Evolutionary conservation across 495 filamentous ascomycete species (phyloP).

Genomic region (Penicillium bialowiezense): DNA sequence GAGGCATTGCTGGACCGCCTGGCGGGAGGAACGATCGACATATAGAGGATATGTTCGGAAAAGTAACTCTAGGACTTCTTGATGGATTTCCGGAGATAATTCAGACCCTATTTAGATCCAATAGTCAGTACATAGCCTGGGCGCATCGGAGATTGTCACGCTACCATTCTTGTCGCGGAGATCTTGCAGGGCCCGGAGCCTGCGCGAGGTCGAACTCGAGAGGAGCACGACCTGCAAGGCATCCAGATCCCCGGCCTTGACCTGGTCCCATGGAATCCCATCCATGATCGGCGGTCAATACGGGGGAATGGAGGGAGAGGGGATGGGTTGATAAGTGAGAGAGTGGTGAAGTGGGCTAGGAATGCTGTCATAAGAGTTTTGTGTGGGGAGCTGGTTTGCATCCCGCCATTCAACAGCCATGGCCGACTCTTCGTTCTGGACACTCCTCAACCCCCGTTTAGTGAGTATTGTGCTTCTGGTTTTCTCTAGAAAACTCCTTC

Average conservation of each 20-base stretch:
- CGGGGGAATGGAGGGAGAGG: conserved; percentile 22
- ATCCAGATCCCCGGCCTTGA: conserved; percentile 47
- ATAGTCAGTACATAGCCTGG: too few relatives aligned
- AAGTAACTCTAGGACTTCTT: conserved; percentile 61
- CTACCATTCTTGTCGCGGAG: conserved; percentile 48
- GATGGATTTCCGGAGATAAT: conserved; percentile 31
- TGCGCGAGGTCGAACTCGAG: conserved; percentile 48
- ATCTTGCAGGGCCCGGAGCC: conserved; percentile 47
- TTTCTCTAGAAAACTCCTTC: not conserved
- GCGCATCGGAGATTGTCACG: conserved; percentile 3
- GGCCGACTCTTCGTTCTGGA: conserved; percentile 17
- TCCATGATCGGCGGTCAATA: conserved; percentile 44
- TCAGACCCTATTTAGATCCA: conserved; percentile 30
- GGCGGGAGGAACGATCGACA: conserved; percentile 76
- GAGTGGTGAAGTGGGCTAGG: conserved; percentile 24
- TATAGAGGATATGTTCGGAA: conserved; percentile 87
- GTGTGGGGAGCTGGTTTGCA: conserved; percentile 24
- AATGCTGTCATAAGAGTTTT: conserved; percentile 51
- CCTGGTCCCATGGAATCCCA: conserved; percentile 48
- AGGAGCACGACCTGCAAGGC: conserved; percentile 42
- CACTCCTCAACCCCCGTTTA: conserved; percentile 4
- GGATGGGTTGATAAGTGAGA: conserved; percentile 11
- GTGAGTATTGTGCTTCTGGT: conserved; percentile 5
- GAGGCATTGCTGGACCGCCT: conserved; percentile 76
- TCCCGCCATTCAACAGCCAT: conserved; percentile 20